Percentiles rank a stretch among this genome's conserved stretches.
These are phyloP conservation scores for Emmonsia crescens DNA, from an alignment of 2,329 filamentous ascomycete genomes.

Conservation along the genomic window DNA sequence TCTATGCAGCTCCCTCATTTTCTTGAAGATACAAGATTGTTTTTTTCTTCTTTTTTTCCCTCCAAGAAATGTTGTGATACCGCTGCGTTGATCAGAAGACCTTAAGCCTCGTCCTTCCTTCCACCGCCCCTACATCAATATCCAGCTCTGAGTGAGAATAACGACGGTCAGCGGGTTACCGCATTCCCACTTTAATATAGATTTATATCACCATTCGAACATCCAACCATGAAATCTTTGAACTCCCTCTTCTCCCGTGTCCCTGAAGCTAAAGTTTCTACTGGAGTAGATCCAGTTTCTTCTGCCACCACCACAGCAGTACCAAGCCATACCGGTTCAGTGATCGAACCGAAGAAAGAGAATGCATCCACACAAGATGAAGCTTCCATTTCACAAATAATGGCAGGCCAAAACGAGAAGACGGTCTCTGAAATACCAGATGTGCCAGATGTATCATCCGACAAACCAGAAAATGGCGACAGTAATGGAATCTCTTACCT, in stretches of 20 bases:
- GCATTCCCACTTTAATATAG: background rate
- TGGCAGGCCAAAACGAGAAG: background rate
- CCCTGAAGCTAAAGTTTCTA: background rate
- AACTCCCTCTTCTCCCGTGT: background rate
- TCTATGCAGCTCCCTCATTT: no score
- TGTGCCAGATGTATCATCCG: background rate
- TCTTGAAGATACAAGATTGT: no score
- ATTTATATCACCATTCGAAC: background rate
- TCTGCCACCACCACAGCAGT: background rate
- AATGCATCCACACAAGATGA: background rate
- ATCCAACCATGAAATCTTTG: background rate
- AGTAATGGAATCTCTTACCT: constrained; percentile 6
- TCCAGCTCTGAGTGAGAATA: no score
- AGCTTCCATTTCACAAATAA: background rate
- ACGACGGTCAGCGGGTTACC: no score
- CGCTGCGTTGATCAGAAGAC: background rate
- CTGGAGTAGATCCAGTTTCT: background rate
- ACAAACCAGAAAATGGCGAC: background rate
- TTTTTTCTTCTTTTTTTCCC: no score
- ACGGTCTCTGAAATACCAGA: background rate
- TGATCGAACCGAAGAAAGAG: background rate
- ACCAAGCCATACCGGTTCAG: background rate
- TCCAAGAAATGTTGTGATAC: no score
- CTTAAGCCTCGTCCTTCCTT: background rate
- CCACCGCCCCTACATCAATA: no score